Evolutionary conservation across 306 rosid genomes (phyloP).

Genomic region (Acacia melanoxylon): DNA sequence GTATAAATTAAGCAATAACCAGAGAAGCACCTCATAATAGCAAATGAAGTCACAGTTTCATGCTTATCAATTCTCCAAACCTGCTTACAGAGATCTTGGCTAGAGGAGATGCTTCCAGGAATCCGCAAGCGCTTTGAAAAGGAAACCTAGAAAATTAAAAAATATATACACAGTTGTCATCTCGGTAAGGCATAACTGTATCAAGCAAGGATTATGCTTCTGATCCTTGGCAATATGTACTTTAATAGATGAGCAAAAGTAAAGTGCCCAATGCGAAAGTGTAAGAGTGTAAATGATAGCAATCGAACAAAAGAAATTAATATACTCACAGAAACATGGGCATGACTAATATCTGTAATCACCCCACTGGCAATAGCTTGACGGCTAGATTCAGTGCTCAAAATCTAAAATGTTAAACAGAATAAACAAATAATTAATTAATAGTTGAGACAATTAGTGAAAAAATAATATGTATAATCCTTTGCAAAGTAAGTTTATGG

Average conservation of each 20-base stretch:
- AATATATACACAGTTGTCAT: background rate
- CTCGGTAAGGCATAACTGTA: constrained; percentile 12
- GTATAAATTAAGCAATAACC: constrained; percentile 12
- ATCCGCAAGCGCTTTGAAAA: constrained; percentile 72
- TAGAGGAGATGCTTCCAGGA: constrained; percentile 69
- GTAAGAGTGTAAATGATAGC: background rate
- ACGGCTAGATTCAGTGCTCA: constrained; percentile 63
- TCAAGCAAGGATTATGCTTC: constrained; percentile 14
- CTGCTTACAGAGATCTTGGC: constrained; percentile 59
- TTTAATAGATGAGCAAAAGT: constrained; percentile 3
- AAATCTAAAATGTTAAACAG: constrained; percentile 53
- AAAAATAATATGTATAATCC: constrained; percentile 22
- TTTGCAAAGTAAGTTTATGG: background rate
- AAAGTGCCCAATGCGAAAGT: constrained; percentile 12
- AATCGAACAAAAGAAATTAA: constrained; percentile 29
- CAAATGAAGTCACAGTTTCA: constrained; percentile 73
- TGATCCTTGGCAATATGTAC: constrained; percentile 1
- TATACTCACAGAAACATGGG: constrained; percentile 71
- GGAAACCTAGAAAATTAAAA: constrained; percentile 60
- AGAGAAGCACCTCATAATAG: constrained; percentile 72
- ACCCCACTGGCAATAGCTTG: constrained; percentile 79
- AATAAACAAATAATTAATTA: constrained; percentile 12
- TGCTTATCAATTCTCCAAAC: constrained; percentile 92
- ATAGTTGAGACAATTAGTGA: background rate
- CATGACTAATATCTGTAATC: constrained; percentile 62